These are phyloP conservation scores for Metarhizium anisopliae DNA, from an alignment of 2,329 filamentous ascomycete genomes.

Conservation along the genomic window DNA sequence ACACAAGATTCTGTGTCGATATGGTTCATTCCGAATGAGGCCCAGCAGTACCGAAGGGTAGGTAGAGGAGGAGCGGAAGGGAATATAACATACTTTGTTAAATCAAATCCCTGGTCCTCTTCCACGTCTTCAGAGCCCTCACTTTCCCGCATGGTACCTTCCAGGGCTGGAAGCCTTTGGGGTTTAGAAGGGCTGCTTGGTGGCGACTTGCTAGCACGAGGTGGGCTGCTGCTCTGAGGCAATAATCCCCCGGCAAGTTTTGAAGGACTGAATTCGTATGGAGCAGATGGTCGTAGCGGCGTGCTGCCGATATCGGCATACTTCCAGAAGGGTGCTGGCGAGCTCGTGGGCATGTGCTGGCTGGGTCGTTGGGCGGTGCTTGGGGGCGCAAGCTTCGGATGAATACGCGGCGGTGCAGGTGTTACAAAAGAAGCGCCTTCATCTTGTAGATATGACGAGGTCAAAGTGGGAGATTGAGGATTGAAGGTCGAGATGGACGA, in stretches of 20 bases:
- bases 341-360: constrained; percentile 78
- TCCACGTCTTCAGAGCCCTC: constrained; percentile 23
- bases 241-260: constrained; percentile 35
- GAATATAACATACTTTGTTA: constrained; percentile 41
- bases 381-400: constrained; percentile 67
- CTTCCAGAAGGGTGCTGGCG: constrained; percentile 82
- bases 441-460: constrained; percentile 54
- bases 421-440: constrained; percentile 57
- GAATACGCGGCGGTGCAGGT: constrained; percentile 62
- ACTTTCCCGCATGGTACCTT: constrained; percentile 9
- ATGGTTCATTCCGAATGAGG: too few relatives aligned
- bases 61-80: background rate
- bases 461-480: constrained; percentile 51
- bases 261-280: constrained; percentile 51
- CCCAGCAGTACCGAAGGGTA: too few relatives aligned
- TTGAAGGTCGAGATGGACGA: constrained; percentile 40
- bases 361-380: constrained; percentile 75
- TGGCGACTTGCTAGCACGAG: constrained; percentile 39
- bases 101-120: constrained; percentile 47
- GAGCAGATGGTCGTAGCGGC: constrained; percentile 43
- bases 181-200: constrained; percentile 41
- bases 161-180: constrained; percentile 20
- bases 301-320: constrained; percentile 71
- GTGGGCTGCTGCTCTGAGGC: constrained; percentile 51
- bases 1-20: background rate